phyloP scores from a whole-genome alignment of 495 filamentous ascomycete species.

The Neurospora sp. region DNA sequence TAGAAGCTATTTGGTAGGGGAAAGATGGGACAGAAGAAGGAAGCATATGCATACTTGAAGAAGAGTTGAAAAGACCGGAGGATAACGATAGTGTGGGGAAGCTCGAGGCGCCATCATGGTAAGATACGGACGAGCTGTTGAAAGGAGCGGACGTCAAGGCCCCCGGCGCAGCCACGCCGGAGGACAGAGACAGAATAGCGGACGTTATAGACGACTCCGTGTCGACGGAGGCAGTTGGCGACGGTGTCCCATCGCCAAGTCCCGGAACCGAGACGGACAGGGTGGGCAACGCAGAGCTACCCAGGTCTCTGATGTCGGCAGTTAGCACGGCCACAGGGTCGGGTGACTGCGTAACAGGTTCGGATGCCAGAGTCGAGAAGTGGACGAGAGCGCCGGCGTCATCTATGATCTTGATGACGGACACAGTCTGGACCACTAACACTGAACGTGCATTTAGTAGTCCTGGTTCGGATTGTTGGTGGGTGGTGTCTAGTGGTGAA shows the following conservation, averaged over 20 bases:
- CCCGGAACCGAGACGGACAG: slow-evolving; percentile 10
- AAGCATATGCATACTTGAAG: slow-evolving; percentile 24
- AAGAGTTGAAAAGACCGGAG: slow-evolving; percentile 28
- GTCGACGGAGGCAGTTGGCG: slow-evolving; percentile 13
- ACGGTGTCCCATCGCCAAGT: slow-evolving; percentile 18
- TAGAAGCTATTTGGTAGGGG: not conserved
- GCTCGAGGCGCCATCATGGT: not conserved
- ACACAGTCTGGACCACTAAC: slow-evolving; percentile 38
- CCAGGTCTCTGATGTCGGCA: slow-evolving; percentile 7
- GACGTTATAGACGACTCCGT: slow-evolving; percentile 5
- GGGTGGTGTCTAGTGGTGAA: slow-evolving; percentile 16
- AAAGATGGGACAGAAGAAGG: not conserved
- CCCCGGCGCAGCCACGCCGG: slow-evolving; percentile 5
- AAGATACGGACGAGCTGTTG: slow-evolving; percentile 21
- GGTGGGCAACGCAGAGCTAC: slow-evolving; percentile 14
- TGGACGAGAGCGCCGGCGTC: slow-evolving; percentile 30
- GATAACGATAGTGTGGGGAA: slow-evolving; percentile 31
- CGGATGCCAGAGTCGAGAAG: slow-evolving; percentile 23
- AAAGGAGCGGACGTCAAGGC: slow-evolving; percentile 42
- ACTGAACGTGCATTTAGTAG: slow-evolving; percentile 24
- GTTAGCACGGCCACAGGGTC: slow-evolving; percentile 13
- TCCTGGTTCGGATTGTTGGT: slow-evolving; percentile 20
- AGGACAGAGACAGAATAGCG: slow-evolving; percentile 9
- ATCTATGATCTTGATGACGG: slow-evolving; percentile 41
- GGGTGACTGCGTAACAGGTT: slow-evolving; percentile 9